phyloP scores from a whole-genome alignment of 257 asterid species.

The Haberlea rhodopensis region DNA sequence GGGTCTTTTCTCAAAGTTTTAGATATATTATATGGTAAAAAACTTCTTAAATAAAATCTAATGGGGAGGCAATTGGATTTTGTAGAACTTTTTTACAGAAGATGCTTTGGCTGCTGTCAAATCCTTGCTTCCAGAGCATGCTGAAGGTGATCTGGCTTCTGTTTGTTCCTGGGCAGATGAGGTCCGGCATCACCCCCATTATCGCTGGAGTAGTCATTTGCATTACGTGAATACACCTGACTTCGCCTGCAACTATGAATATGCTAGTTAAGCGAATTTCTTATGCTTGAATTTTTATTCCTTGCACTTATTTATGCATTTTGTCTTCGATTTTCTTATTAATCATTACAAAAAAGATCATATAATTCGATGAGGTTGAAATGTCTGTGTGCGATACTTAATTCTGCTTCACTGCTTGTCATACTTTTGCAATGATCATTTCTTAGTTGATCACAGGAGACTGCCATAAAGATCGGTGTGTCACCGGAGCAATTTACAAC shows the following conservation, averaged over 20 bases:
- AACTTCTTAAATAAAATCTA: slow-evolving; percentile 19
- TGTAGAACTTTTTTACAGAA: slow-evolving; percentile 65
- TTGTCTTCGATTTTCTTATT: slow-evolving; percentile 7
- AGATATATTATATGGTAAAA: neutral
- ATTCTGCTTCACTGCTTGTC: neutral
- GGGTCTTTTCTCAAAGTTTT: neutral
- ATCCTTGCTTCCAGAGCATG: slow-evolving; percentile 72
- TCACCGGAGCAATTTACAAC: slow-evolving; percentile 90
- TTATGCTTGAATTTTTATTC: neutral
- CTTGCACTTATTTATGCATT: slow-evolving; percentile 2
- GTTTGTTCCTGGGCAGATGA: slow-evolving; percentile 91
- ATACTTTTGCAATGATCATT: slow-evolving; percentile 16
- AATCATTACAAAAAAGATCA: neutral
- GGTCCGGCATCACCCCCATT: slow-evolving; percentile 46
- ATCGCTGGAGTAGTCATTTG: slow-evolving; percentile 76
- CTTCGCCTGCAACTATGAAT: slow-evolving; percentile 76
- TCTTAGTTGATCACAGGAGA: slow-evolving; percentile 57
- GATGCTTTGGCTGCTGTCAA: slow-evolving; percentile 61
- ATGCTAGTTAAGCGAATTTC: slow-evolving; percentile 68
- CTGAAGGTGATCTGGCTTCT: slow-evolving; percentile 86
- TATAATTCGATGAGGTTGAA: neutral
- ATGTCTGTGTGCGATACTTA: neutral
- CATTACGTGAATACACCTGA: slow-evolving; percentile 94
- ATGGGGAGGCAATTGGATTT: slow-evolving; percentile 17
- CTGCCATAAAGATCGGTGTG: slow-evolving; percentile 89